Evolutionary conservation across 1,139 yeast genomes (phyloP), one percentile per base, ranked within the genome.

Genomic region (Nakaseomyces glabratus): DNA sequence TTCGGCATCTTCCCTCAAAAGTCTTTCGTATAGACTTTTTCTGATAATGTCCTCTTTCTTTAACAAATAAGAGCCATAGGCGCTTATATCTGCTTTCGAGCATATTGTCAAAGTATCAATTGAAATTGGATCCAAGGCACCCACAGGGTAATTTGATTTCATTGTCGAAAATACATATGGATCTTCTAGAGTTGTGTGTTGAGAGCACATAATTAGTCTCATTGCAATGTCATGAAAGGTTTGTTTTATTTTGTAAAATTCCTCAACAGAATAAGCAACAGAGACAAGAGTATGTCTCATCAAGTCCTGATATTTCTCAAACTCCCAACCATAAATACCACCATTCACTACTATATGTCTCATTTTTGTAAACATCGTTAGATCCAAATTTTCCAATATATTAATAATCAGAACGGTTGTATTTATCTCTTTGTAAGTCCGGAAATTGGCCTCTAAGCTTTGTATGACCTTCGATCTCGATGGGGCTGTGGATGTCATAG

Each of bases 161-260:
- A 78, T 63, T 0, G 81, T 70, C 37, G 65, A 66, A 55, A 80
- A 80, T 1, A 76, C 79, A 39, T 76, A 82, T 1, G 85, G 82
- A 48, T 81, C 90, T 18, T 69, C 72, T n/a, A 80, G 61, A 0
- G 93, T 78, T 12, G 81, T 59, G 4, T 76, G 67, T 48, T 82
- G 93, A 1, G 82, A 67, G 17, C 77, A 72, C 67, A 80, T 68
- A 19, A 81, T 65, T 12, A 82, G 63, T 16, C 69, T 68, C 8
- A 75, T 63, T 26, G 79, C 63, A 4, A 68, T 58, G 44, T 80
- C 76, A 55, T 84, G 88, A 24, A 82, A 56, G 16, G 70, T 66
- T 52, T 84, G 95, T 48, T 84, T 85, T 33, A 70, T 62, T 40
- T 77, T 79, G 50, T 78, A 71, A 52, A 82, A 84, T 35, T 82